Evolutionary conservation across 2,329 filamentous ascomycete genomes (phyloP).

Genomic region (Diplocarpon mali): DNA sequence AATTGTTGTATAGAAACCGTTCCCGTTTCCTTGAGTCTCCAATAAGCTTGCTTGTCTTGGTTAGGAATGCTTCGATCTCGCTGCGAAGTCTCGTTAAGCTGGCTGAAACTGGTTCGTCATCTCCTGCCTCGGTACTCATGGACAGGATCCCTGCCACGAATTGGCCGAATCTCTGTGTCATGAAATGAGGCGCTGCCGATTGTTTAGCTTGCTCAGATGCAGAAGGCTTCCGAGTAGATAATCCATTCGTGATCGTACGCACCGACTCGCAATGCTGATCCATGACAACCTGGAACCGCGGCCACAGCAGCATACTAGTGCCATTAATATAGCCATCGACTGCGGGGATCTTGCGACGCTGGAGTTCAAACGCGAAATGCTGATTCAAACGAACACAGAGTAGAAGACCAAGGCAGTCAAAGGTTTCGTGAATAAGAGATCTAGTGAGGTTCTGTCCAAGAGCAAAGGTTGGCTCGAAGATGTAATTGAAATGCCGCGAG

Average conservation of each 20-base stretch:
- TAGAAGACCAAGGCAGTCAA: constrained; percentile 76
- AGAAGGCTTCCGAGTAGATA: constrained; percentile 33
- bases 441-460: constrained; percentile 70
- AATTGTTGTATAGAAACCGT: constrained; percentile 91
- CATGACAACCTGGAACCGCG: constrained; percentile 87
- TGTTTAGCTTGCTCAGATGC: constrained; percentile 45
- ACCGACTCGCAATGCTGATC: constrained; percentile 86
- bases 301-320: constrained; percentile 94
- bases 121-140: constrained; percentile 80
- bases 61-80: constrained; percentile 77
- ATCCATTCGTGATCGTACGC: constrained; percentile 46
- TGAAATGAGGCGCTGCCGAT: constrained; percentile 75
- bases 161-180: constrained; percentile 93
- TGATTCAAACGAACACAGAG: constrained; percentile 92
- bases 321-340: constrained; percentile 89
- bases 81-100: constrained; percentile 66
- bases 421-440: constrained; percentile 61
- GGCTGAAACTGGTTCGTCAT: constrained; percentile 83
- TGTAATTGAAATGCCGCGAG: constrained; percentile 72
- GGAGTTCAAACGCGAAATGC: constrained; percentile 85
- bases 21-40: constrained; percentile 72
- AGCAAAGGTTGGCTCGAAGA: constrained; percentile 84
- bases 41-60: constrained; percentile 64
- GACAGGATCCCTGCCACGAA: constrained; percentile 75
- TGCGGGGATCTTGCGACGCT: constrained; percentile 79